Conservation (phyloP, 2,329 filamentous ascomycete species). For the Apiospora kogelbergensis region DNA sequence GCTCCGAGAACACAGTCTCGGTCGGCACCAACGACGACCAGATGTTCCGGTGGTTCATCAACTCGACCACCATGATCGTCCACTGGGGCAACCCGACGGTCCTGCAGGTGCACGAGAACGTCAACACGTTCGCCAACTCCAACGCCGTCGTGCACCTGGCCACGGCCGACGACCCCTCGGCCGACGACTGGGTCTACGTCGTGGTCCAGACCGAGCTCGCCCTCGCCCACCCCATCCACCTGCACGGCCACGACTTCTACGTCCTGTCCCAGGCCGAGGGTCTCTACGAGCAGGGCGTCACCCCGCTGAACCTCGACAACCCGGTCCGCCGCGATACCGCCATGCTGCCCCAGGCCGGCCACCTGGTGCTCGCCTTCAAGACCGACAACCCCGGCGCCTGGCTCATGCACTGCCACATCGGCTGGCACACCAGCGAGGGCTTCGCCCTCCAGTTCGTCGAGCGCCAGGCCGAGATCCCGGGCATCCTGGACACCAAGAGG, state of each 20-base stretch:
- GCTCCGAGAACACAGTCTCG: slow-evolving; percentile 24
- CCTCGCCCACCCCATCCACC: slow-evolving; percentile 12
- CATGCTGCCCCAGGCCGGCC: slow-evolving; percentile 45
- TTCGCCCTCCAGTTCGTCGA: slow-evolving; percentile 54
- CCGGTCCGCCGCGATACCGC: slow-evolving; percentile 50
- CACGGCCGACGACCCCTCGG: slow-evolving; percentile 31
- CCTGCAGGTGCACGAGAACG: slow-evolving; percentile 26
- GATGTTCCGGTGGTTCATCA: slow-evolving; percentile 50
- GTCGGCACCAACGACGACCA: slow-evolving; percentile 16
- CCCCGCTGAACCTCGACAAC: slow-evolving; percentile 38
- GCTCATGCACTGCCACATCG: slow-evolving; percentile 43
- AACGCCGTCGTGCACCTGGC: slow-evolving; percentile 33
- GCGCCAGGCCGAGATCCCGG: slow-evolving; percentile 22
- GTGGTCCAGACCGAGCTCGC: slow-evolving; percentile 29
- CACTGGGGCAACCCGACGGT: slow-evolving; percentile 50
- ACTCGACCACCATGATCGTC: slow-evolving; percentile 46
- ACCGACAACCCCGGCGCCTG: slow-evolving; percentile 54
- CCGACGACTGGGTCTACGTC: slow-evolving; percentile 37
- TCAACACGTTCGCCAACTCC: slow-evolving; percentile 21
- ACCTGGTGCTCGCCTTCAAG: slow-evolving; percentile 49
- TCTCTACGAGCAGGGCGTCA: slow-evolving; percentile 29
- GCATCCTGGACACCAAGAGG: slow-evolving; percentile 2
- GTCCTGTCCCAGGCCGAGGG: slow-evolving; percentile 33
- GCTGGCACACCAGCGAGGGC: slow-evolving; percentile 50
- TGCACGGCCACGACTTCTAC: slow-evolving; percentile 45